Evolutionary conservation across 1,284 basidiomycete genomes (phyloP).

Genomic region (Malassezia pachydermatis): DNA sequence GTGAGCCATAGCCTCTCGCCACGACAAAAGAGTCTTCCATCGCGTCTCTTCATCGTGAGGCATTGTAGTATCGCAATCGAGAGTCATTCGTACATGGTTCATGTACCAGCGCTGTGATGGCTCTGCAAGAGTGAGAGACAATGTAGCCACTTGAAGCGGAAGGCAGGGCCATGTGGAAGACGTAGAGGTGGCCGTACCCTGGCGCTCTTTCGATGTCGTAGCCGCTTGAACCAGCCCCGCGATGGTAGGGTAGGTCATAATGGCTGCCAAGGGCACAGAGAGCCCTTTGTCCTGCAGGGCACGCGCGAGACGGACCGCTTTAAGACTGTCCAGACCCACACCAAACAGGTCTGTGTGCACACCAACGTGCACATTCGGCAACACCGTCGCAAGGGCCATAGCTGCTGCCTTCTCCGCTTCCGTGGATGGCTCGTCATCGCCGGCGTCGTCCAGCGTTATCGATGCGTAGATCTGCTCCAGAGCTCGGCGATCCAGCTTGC

Average conservation of each 20-base stretch:
- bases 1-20: constrained; percentile 18
- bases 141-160: constrained; percentile 33
- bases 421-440: not conserved
- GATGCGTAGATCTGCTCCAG: constrained; percentile 22
- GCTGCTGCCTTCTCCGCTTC: constrained; percentile 19
- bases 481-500: constrained; percentile 29
- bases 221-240: constrained; percentile 22
- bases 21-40: constrained; percentile 16
- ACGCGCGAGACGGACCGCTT: constrained; percentile 28
- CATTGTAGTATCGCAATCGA: no score
- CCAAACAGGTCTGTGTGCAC: constrained; percentile 27
- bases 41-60: constrained; percentile 2
- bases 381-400: constrained; percentile 1
- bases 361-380: not conserved
- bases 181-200: not conserved
- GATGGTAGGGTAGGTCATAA: constrained; percentile 28
- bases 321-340: constrained; percentile 37
- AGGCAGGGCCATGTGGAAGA: constrained; percentile 22
- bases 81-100: constrained; percentile 22
- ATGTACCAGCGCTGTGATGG: constrained; percentile 26
- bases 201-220: not conserved
- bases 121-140: constrained; percentile 23
- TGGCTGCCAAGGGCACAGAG: constrained; percentile 19
- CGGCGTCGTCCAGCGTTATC: not conserved
- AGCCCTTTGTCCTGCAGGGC: constrained; percentile 23